Conservation (phyloP, 352 stramenopile genomes). For the Globisporangium nodosum region DNA sequence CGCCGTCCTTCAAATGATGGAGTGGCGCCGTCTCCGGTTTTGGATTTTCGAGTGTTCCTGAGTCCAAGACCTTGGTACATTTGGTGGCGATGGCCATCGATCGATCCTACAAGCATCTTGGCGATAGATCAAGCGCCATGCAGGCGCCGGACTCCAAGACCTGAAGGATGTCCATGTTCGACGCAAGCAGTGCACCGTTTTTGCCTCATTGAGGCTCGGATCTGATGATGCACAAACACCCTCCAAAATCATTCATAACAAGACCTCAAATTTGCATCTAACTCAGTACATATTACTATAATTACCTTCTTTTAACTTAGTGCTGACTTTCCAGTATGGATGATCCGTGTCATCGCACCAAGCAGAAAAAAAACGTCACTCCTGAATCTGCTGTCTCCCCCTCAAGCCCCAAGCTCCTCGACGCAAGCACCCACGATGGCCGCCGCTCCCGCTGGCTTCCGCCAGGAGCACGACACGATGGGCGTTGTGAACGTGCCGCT, state of each 20-base stretch:
- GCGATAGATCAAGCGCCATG: no score
- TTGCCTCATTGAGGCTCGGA: no score
- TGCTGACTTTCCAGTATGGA: neutral
- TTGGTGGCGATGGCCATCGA: no score
- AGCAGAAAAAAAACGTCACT: neutral
- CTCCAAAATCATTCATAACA: no score
- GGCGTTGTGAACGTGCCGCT: constrained; percentile 42
- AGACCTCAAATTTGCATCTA: no score
- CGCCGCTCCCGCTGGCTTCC: constrained; percentile 16
- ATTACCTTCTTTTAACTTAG: neutral
- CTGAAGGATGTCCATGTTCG: no score
- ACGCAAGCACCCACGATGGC: constrained; percentile 5
- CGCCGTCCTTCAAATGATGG: neutral
- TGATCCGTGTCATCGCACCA: neutral
- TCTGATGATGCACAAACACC: no score
- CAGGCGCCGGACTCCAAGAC: no score
- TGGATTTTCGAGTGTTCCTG: neutral
- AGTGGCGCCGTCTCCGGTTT: neutral
- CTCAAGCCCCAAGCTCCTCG: neutral
- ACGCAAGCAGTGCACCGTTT: no score
- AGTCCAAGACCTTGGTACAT: no score
- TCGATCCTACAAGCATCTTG: no score
- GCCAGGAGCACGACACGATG: constrained; percentile 50
- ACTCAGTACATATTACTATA: neutral
- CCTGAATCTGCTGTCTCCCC: neutral